A percentile compares a stretch with the other conserved stretches of the same genome.
Evolutionary conservation across 345 rosid genomes (phyloP).

Genomic region (Iberis pinnata): DNA sequence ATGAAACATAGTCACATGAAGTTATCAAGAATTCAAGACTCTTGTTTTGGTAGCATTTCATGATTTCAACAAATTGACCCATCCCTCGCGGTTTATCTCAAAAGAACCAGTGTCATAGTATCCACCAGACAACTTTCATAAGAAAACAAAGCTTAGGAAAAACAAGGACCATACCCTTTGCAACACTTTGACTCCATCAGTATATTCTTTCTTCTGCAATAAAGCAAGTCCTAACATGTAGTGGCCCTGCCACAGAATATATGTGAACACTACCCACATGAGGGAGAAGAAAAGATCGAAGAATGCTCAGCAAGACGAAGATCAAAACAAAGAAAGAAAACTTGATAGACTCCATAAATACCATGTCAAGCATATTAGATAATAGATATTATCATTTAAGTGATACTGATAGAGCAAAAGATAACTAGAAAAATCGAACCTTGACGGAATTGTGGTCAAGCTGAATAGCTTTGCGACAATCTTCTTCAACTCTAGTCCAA

Average conservation of each 20-base stretch:
- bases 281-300: not conserved
- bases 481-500: slow-evolving; percentile 80
- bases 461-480: slow-evolving; percentile 66
- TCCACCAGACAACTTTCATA: not conserved
- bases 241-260: slow-evolving; percentile 50
- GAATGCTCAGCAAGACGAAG: not conserved
- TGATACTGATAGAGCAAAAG: no score
- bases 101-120: not conserved
- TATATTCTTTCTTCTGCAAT: slow-evolving; percentile 42
- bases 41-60: not conserved
- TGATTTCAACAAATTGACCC: not conserved
- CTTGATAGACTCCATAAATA: not conserved
- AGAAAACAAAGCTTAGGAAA: not conserved
- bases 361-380: no score
- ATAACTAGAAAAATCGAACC: slow-evolving; percentile 30
- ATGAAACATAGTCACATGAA: not conserved
- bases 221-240: slow-evolving; percentile 84
- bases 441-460: slow-evolving; percentile 63
- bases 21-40: not conserved
- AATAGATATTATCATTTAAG: no score
- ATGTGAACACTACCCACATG: slow-evolving; percentile 3
- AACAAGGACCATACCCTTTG: slow-evolving; percentile 47
- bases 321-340: slow-evolving; percentile 7
- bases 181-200: slow-evolving; percentile 60
- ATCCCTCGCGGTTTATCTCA: not conserved